Base-by-base conservation (phyloP, 805 yeast genomes). In the Cyberlindnera petersonii region DNA sequence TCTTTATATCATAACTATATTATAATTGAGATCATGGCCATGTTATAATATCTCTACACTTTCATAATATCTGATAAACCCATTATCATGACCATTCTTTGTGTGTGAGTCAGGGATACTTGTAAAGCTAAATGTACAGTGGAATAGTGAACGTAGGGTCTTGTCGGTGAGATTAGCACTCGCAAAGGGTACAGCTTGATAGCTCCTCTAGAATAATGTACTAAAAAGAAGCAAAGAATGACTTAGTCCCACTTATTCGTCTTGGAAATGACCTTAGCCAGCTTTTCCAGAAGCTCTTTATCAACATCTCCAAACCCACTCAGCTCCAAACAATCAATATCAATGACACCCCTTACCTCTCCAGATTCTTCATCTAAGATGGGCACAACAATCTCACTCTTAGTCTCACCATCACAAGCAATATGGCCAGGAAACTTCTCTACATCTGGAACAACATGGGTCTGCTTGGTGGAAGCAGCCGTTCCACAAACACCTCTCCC, bases 401-500 rank as follows among this genome's bases (percentile, higher is more conserved):
- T 74, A 0, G 98, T 91, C 42, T 81, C 95, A 0, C 96, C 95
- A 63, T 93, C 98, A 64, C 98, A 91, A 0, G 98, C 98, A 48
- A 91, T 93, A 58, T 91, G 98, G 1, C 95, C 95, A 0, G 95
- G 95, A 52, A 77, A 87, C 49, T 73, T 59, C 16, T 82, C 69
- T 3, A 91, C 98, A 58, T 91, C 76, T 1, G 72, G 68, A 9
- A 91, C 96, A 6, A 88, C 55, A 56, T 87, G 95, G 1, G 95
- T 83, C 31, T 59, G 38, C 39, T 61, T 60, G 1, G 66, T 47
- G 0, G 55, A 44, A 0, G 95, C 96, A 2, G 96, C 95, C 1
- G 75, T 65, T 5, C 98, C 98, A 64, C 98, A 93, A 1, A 91
- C 98, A 11, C 98, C 98, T 42, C 65, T 71, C 5, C 96, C 96